Evolutionary conservation across 2,329 filamentous ascomycete genomes (phyloP).

Genomic region (Aspergillus pseudoviridinutans): DNA sequence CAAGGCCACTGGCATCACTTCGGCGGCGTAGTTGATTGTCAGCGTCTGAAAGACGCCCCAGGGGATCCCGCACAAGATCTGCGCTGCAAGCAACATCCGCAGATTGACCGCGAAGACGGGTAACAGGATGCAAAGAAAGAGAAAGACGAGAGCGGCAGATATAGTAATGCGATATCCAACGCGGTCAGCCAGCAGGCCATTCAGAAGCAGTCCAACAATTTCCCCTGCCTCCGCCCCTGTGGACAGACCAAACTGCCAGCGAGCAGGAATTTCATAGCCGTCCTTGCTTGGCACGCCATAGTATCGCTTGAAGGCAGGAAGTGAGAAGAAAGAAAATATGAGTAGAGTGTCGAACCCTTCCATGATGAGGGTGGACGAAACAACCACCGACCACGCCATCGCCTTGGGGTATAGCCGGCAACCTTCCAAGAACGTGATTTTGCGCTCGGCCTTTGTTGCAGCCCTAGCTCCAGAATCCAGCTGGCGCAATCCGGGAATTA

Average conservation of each 20-base stretch:
- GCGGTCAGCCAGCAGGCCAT: constrained; percentile 17
- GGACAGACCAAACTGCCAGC: constrained; percentile 25
- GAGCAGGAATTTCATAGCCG: constrained; percentile 19
- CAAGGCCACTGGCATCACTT: constrained; percentile 35
- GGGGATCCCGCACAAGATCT: constrained; percentile 39
- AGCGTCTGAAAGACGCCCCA: constrained; percentile 35
- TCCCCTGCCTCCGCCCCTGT: constrained; percentile 6
- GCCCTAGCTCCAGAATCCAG: not conserved
- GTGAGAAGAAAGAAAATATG: constrained; percentile 17
- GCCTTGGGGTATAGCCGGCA: constrained; percentile 22
- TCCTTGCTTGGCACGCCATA: constrained; percentile 15
- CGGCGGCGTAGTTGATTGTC: constrained; percentile 37
- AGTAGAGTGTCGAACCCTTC: constrained; percentile 22
- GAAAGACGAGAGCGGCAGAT: constrained; percentile 20
- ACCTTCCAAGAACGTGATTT: constrained; percentile 20
- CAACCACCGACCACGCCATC: constrained; percentile 18
- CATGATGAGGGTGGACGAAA: constrained; percentile 25
- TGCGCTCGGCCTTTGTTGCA: constrained; percentile 8
- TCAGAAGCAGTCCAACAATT: constrained; percentile 18
- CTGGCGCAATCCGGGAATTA: not conserved
- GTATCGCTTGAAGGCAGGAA: constrained; percentile 19
- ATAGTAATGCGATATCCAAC: constrained; percentile 27
- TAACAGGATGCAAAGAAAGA: constrained; percentile 32
- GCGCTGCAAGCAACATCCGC: constrained; percentile 31
- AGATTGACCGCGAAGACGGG: constrained; percentile 39